Conservation (phyloP, 2,329 filamentous ascomycete genomes). For the Geosmithia morbida region DNA sequence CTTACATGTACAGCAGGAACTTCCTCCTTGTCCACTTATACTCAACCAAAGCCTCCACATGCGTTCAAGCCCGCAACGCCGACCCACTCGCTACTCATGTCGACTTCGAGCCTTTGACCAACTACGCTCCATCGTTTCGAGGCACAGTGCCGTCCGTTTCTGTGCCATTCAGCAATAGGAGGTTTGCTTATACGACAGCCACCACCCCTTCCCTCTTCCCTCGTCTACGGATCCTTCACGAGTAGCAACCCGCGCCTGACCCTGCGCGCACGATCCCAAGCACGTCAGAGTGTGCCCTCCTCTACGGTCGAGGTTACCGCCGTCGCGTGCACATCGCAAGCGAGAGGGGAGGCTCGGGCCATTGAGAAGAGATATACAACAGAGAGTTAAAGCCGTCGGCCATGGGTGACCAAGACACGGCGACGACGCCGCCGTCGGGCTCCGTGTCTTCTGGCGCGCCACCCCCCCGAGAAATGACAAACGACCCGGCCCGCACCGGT, state of each 20-base stretch:
- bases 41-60: neutral
- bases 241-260: too few relatives aligned
- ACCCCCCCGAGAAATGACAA: conserved; percentile 24
- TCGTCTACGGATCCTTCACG: neutral
- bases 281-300: too few relatives aligned
- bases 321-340: too few relatives aligned
- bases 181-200: too few relatives aligned
- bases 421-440: neutral
- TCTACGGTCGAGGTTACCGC: neutral
- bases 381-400: too few relatives aligned
- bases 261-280: too few relatives aligned
- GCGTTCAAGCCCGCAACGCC: neutral
- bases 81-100: neutral
- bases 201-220: neutral
- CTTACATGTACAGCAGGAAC: neutral
- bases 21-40: neutral
- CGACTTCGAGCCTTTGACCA: neutral
- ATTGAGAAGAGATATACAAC: too few relatives aligned
- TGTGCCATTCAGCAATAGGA: too few relatives aligned
- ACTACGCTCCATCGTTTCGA: neutral
- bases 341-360: too few relatives aligned
- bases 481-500: conserved; percentile 46
- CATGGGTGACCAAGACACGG: neutral
- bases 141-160: neutral
- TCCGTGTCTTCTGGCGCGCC: neutral